A percentile compares a stretch with the other conserved stretches of the same genome.
Evolutionary conservation across 768 basidiomycete species (phyloP).

Genomic region (Podaxis pistillaris): DNA sequence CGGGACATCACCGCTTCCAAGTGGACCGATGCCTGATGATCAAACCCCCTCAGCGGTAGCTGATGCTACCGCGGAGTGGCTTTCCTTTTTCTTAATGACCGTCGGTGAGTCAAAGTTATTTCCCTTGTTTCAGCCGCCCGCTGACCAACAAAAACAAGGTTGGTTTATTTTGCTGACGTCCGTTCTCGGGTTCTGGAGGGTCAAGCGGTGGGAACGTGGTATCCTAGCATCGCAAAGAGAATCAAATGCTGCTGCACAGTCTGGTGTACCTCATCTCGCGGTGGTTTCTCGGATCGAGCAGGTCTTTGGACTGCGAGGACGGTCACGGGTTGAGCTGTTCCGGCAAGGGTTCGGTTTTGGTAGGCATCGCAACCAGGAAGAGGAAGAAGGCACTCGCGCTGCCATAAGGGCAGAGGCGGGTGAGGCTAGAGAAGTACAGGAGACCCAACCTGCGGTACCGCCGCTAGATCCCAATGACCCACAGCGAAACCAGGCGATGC

Average conservation of each 20-base stretch:
- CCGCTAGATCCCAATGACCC: constrained; percentile 38
- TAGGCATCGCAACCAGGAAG: constrained; percentile 23
- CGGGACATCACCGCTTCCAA: constrained; percentile 21
- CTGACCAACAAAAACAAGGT: constrained; percentile 19
- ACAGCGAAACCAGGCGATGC: constrained; percentile 39
- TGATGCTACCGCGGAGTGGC: constrained; percentile 87
- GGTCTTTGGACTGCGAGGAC: constrained; percentile 37
- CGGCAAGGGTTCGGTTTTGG: constrained; percentile 45
- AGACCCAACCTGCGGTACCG: constrained; percentile 31
- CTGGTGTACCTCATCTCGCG: constrained; percentile 18
- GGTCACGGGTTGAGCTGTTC: constrained; percentile 39
- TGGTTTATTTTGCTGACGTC: constrained; percentile 71
- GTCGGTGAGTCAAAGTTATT: constrained; percentile 46
- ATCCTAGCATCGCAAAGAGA: constrained; percentile 60
- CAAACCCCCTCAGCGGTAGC: constrained; percentile 40
- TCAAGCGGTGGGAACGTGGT: constrained; percentile 84
- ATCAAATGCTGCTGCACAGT: constrained; percentile 19
- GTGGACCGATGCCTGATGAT: constrained; percentile 31
- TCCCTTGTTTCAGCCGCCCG: not conserved
- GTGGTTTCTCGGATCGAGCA: constrained; percentile 38
- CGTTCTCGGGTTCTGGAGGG: constrained; percentile 86
- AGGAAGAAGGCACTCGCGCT: constrained; percentile 26
- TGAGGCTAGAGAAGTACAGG: constrained; percentile 17
- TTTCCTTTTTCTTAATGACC: constrained; percentile 94
- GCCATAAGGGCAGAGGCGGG: constrained; percentile 31